Conservation (phyloP, 768 basidiomycete genomes). For the Nidularia pulvinata region DNA sequence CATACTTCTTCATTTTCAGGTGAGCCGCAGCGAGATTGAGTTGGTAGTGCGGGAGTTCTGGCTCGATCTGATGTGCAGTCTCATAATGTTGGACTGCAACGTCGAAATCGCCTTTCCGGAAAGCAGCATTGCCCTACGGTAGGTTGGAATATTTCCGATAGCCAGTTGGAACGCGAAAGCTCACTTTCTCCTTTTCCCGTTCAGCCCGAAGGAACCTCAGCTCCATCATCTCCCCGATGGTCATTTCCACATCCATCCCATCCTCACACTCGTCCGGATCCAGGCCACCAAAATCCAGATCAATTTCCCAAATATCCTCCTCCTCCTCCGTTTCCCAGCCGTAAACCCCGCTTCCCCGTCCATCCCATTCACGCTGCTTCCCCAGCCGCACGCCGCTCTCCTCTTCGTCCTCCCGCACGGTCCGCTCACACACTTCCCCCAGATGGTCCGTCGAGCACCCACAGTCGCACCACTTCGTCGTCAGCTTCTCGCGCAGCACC, state of each 20-base stretch:
- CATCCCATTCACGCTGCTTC: constrained; percentile 79
- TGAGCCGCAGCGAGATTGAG: constrained; percentile 78
- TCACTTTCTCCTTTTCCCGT: constrained; percentile 67
- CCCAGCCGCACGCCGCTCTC: constrained; percentile 57
- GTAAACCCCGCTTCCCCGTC: constrained; percentile 67
- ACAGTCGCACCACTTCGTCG: constrained; percentile 79
- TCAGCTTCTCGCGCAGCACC: constrained; percentile 70
- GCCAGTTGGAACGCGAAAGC: constrained; percentile 3
- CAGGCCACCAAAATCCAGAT: constrained; percentile 60
- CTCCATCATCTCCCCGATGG: constrained; percentile 75
- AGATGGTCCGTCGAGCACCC: constrained; percentile 81
- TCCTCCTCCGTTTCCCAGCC: constrained; percentile 79
- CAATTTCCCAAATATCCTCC: constrained; percentile 76
- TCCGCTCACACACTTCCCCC: constrained; percentile 75
- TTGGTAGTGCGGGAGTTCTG: constrained; percentile 75
- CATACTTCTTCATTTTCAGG: constrained; percentile 69
- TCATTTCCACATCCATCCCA: constrained; percentile 53
- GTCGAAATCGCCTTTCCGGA: constrained; percentile 59
- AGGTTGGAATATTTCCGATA: not conserved
- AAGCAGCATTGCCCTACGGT: constrained; percentile 64
- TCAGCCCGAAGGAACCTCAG: constrained; percentile 73
- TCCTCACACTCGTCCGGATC: constrained; percentile 49
- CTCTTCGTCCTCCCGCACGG: constrained; percentile 70
- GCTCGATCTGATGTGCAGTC: constrained; percentile 60
- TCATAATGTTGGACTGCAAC: constrained; percentile 59